Base-by-base conservation (phyloP, 176 grass and related monocot species). In the Musa troglodytarum region DNA sequence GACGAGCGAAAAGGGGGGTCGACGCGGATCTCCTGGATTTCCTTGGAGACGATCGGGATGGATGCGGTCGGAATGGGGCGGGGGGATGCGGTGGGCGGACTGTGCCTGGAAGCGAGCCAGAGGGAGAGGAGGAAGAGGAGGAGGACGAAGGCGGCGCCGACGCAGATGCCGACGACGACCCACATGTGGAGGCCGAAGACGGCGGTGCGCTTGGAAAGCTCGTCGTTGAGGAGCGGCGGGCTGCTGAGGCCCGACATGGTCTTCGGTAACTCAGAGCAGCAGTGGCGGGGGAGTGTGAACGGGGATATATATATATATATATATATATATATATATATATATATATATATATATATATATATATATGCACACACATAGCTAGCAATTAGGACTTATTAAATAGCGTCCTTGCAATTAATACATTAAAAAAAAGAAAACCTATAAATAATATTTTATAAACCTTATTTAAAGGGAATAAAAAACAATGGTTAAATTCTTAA, bases 21-120 rank as follows among this genome's bases (percentile, higher is more conserved):
- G 77, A 89, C 78, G 50, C 89, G 74, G 72, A 98, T 92, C 83
- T 93, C 94, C 87, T 91, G 94, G 83, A 98, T 98, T 80, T 93
- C 94, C 79, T 91, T 98, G 53, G 94, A 98, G n/a, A 88, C 72
- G 24, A 74, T 73, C 66, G 90, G 90, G 86, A 97, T 97, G 34
- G 72, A 79, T 49, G 86, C 9, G 57, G 2, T 19, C 34, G 34
- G 34, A 17, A n/a, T 49, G 0, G 87, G 75, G 19, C 80, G 75
- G 62, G 6, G 49, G 29, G 85, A 1, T 1, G 34, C 12, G 1
- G 57, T 28, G 57, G 55, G 66, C 1, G 67, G 72, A 3, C 71
- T 78, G 0, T 86, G 75, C n/a, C 83, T 82, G 25, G 82, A 79
- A 28, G 84, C 82, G 2, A 98, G 84, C 83, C 89, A 82, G 43